phyloP scores from a whole-genome alignment of 176 grass and related monocot genomes.

The Carex littledalei region DNA sequence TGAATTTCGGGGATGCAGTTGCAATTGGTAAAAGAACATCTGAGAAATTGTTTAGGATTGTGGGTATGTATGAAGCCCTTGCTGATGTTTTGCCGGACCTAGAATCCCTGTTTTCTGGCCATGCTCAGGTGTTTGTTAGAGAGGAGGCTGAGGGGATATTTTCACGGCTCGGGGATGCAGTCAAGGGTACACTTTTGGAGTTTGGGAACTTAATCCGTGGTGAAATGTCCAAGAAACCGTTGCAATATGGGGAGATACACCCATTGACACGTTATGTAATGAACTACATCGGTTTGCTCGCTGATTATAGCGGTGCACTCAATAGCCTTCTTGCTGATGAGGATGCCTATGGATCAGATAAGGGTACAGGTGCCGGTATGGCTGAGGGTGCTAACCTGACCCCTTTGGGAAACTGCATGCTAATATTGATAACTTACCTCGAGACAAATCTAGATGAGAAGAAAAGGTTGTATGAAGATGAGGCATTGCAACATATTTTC shows the following conservation, averaged over 20 bases:
- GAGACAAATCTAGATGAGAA: slow-evolving; percentile 78
- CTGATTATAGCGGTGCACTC: slow-evolving; percentile 51
- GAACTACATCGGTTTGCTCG: slow-evolving; percentile 72
- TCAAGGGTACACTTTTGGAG: slow-evolving; percentile 49
- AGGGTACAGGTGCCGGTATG: slow-evolving; percentile 23
- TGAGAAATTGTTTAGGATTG: slow-evolving; percentile 75
- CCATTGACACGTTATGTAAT: slow-evolving; percentile 83
- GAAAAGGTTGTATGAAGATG: slow-evolving; percentile 69
- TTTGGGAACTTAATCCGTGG: slow-evolving; percentile 72
- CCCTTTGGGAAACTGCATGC: slow-evolving; percentile 49
- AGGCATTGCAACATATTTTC: slow-evolving; percentile 76
- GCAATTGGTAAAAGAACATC: slow-evolving; percentile 64
- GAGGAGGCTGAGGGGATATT: slow-evolving; percentile 62
- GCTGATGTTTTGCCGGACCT: slow-evolving; percentile 59
- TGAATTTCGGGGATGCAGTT: slow-evolving; percentile 88
- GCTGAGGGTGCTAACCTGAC: slow-evolving; percentile 39
- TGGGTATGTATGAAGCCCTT: slow-evolving; percentile 85
- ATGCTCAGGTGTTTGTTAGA: slow-evolving; percentile 49
- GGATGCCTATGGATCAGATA: slow-evolving; percentile 10
- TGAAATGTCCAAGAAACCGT: slow-evolving; percentile 47
- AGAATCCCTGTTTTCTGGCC: slow-evolving; percentile 47
- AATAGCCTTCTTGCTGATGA: slow-evolving; percentile 50
- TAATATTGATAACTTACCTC: slow-evolving; percentile 64
- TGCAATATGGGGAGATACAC: slow-evolving; percentile 69
- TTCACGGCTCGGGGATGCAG: slow-evolving; percentile 48